Conservation (phyloP, 345 rosid species). For the Syzygium oleosum region DNA sequence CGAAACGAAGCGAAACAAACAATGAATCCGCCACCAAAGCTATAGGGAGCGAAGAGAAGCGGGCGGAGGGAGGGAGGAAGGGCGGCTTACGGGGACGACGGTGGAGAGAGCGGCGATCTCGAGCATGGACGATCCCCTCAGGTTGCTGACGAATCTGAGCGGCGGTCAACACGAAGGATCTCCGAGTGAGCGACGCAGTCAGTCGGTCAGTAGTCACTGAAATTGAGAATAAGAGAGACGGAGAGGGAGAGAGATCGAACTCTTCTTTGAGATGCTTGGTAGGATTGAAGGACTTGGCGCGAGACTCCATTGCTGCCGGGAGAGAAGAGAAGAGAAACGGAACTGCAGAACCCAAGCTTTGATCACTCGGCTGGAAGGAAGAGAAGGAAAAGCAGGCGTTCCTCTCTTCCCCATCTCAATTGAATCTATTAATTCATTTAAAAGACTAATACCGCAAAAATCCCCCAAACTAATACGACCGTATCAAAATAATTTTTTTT, state of each 20-base stretch:
- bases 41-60: neutral
- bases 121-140: slow-evolving; percentile 67
- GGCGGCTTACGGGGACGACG: slow-evolving; percentile 38
- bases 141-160: slow-evolving; percentile 74
- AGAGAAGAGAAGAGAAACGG: neutral
- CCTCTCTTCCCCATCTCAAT: neutral
- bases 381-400: neutral
- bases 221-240: neutral
- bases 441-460: no score
- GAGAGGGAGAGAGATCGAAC: slow-evolving; percentile 13
- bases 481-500: no score
- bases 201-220: neutral
- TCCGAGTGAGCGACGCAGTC: neutral
- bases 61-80: neutral
- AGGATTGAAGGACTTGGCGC: slow-evolving; percentile 36
- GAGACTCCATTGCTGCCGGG: slow-evolving; percentile 39
- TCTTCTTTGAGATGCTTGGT: slow-evolving; percentile 79
- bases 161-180: neutral
- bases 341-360: neutral
- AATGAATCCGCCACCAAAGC: neutral
- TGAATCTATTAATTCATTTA: neutral
- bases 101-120: slow-evolving; percentile 55
- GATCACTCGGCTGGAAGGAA: neutral
- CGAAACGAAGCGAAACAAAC: neutral
- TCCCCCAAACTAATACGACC: accelerated